phyloP scores from a whole-genome alignment of 768 basidiomycete genomes.

The Tricholoma bakamatsutake region DNA sequence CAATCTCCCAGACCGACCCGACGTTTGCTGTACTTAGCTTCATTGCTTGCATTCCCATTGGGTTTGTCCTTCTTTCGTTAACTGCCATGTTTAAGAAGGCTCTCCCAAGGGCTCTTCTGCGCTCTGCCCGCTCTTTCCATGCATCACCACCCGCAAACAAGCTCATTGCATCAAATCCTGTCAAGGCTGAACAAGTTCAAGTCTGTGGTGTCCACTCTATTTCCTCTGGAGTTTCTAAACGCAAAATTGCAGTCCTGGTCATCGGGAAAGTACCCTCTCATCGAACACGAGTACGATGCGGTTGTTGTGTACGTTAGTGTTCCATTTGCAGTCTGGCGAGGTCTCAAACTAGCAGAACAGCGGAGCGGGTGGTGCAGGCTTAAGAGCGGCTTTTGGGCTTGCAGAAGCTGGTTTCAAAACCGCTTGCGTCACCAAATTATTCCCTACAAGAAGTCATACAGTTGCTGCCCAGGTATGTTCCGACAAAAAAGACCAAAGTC shows the following conservation, averaged over 20 bases:
- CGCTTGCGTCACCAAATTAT: slow-evolving; percentile 98
- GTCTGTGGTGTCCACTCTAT: slow-evolving; percentile 31
- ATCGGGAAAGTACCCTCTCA: slow-evolving; percentile 89
- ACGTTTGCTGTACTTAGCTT: not conserved
- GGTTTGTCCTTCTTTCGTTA: slow-evolving; percentile 15
- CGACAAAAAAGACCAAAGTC: not conserved
- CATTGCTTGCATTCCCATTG: not conserved
- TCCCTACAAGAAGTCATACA: slow-evolving; percentile 97
- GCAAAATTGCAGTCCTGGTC: slow-evolving; percentile 55
- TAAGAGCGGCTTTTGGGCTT: slow-evolving; percentile 96
- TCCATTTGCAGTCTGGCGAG: not conserved
- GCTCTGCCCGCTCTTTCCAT: slow-evolving; percentile 57
- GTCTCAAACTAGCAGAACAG: slow-evolving; percentile 32
- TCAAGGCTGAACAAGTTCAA: slow-evolving; percentile 79
- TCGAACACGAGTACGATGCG: slow-evolving; percentile 99
- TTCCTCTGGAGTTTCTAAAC: slow-evolving; percentile 12
- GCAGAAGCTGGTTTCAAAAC: slow-evolving; percentile 99
- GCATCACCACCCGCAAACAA: slow-evolving; percentile 52
- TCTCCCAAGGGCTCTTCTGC: slow-evolving; percentile 47
- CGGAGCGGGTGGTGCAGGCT: slow-evolving; percentile 96
- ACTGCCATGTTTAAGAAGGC: slow-evolving; percentile 59
- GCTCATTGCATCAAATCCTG: slow-evolving; percentile 66
- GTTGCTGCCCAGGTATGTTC: slow-evolving; percentile 86
- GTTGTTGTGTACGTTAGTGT: slow-evolving; percentile 89
- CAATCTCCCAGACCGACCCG: too few species aligned